phyloP scores from a whole-genome alignment of 805 yeast species.

The Vanderwaltozyma yarrowii region DNA sequence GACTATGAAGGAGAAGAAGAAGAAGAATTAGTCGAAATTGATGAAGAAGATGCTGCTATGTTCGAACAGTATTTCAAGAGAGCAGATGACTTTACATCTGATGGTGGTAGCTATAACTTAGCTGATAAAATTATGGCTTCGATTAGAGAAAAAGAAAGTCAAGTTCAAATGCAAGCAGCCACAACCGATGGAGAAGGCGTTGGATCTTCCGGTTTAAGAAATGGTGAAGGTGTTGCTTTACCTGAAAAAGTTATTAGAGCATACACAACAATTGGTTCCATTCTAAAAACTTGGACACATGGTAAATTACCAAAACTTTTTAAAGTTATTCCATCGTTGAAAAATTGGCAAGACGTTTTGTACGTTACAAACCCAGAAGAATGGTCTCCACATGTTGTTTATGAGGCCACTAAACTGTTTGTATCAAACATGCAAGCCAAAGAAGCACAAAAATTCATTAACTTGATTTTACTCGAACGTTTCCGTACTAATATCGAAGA shows the following conservation, averaged over 20 bases:
- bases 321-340: conserved; percentile 85
- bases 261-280: conserved; percentile 81
- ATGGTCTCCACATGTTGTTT: conserved; percentile 94
- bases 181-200: conserved; percentile 10
- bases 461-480: conserved; percentile 55
- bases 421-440: conserved; percentile 81
- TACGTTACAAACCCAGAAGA: conserved; percentile 85
- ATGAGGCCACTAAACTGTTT: conserved; percentile 89
- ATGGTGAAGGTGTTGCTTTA: conserved; percentile 67
- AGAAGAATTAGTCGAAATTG: conserved; percentile 55
- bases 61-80: conserved; percentile 65
- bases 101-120: conserved; percentile 47
- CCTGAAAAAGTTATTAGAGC: conserved; percentile 97
- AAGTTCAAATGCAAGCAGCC: conserved; percentile 8
- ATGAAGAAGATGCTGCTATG: conserved; percentile 73
- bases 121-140: conserved; percentile 94
- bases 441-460: conserved; percentile 81
- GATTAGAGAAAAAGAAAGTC: conserved; percentile 60
- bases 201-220: conserved; percentile 20
- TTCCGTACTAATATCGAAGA: conserved; percentile 64
- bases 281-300: conserved; percentile 80
- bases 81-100: conserved; percentile 29
- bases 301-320: conserved; percentile 96
- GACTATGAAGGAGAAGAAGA: conserved; percentile 41
- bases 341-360: conserved; percentile 91